Percentiles rank a stretch among this genome's conserved stretches.
Conservation (phyloP, 2,329 filamentous ascomycete species). For the Ilyonectria robusta region DNA sequence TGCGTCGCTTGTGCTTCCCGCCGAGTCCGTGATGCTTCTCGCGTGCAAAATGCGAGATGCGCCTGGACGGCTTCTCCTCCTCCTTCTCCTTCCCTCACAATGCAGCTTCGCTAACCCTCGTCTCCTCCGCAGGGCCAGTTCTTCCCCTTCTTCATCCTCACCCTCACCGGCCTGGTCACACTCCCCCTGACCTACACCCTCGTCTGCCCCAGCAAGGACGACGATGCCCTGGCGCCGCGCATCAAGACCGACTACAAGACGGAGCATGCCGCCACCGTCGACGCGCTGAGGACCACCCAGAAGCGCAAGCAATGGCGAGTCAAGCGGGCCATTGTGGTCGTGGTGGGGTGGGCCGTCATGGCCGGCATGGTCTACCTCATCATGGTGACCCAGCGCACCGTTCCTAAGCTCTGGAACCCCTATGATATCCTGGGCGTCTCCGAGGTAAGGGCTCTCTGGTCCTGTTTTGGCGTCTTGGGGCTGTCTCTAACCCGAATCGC, state of each 20-base stretch:
- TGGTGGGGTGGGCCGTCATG: constrained; percentile 86
- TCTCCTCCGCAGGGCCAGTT: constrained; percentile 80
- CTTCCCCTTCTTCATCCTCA: constrained; percentile 99
- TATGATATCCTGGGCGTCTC: constrained; percentile 93
- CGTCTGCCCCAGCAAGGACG: constrained; percentile 81
- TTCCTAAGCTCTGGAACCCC: constrained; percentile 91
- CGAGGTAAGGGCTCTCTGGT: constrained; percentile 69
- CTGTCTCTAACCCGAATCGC: constrained; percentile 27
- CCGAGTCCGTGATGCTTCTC: background rate
- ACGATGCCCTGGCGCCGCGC: constrained; percentile 84
- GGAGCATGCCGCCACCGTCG: constrained; percentile 86
- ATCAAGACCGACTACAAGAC: constrained; percentile 87
- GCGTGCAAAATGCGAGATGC: constrained; percentile 14
- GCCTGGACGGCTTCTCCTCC: background rate
- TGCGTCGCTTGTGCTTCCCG: constrained; percentile 52
- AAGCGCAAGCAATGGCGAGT: constrained; percentile 90
- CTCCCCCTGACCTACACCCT: constrained; percentile 91
- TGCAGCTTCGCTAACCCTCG: constrained; percentile 4
- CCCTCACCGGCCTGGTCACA: constrained; percentile 88
- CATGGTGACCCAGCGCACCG: constrained; percentile 78
- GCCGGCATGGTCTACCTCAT: constrained; percentile 95
- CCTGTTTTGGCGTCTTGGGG: background rate
- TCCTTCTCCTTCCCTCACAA: background rate
- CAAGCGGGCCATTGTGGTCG: constrained; percentile 84
- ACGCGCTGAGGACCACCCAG: constrained; percentile 85